Conservation (phyloP, 2,329 filamentous ascomycete genomes). For the Neoscytalidium dimidiatum region DNA sequence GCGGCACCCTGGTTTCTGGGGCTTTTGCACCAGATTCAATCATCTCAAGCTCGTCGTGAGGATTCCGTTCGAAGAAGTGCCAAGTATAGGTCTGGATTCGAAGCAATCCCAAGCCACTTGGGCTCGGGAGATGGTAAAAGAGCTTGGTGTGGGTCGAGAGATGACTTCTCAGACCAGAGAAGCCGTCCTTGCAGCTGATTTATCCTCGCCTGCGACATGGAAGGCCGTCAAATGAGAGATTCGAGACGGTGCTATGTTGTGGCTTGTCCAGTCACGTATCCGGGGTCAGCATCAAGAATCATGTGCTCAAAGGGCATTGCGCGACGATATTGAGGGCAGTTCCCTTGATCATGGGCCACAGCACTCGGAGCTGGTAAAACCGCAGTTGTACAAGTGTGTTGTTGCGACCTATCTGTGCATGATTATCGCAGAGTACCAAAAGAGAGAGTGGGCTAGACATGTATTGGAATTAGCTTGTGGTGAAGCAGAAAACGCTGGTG, state of each 20-base stretch:
- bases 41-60: slow-evolving; percentile 35
- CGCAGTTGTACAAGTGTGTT: slow-evolving; percentile 32
- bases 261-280: slow-evolving; percentile 18
- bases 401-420: slow-evolving; percentile 37
- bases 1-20: slow-evolving; percentile 27
- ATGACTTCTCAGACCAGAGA: slow-evolving; percentile 19
- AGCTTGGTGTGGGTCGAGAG: neutral
- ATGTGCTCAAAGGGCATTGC: too few relatives aligned
- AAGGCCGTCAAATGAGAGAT: slow-evolving; percentile 34
- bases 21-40: slow-evolving; percentile 28
- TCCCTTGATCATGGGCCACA: slow-evolving; percentile 21
- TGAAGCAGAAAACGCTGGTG: neutral
- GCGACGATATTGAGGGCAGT: neutral
- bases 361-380: neutral
- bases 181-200: slow-evolving; percentile 33
- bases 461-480: neutral
- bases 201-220: slow-evolving; percentile 27
- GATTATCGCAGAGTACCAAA: slow-evolving; percentile 35
- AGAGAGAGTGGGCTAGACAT: slow-evolving; percentile 24
- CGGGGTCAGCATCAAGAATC: neutral
- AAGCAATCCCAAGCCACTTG: neutral
- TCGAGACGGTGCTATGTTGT: slow-evolving; percentile 27
- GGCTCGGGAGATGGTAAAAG: neutral
- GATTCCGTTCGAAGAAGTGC: slow-evolving; percentile 18
- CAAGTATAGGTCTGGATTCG: neutral